These are phyloP conservation scores for Chaetomium strumarium DNA, from an alignment of 2,329 filamentous ascomycete species.

Conservation along the genomic window DNA sequence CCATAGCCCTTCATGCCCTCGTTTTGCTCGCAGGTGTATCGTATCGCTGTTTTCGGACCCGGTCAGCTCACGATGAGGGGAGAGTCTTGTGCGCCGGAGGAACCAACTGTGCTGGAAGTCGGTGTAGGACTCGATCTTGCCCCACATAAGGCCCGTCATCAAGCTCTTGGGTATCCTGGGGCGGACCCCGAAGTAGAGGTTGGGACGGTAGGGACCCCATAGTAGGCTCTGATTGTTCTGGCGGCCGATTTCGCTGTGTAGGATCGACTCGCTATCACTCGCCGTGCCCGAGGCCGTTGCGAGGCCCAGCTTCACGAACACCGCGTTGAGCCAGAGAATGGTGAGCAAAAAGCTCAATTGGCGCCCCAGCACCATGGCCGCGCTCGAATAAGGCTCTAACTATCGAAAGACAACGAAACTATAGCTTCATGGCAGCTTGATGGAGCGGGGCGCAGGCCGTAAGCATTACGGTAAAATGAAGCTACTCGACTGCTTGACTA, in stretches of 20 bases:
- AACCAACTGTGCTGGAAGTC: constrained; percentile 69
- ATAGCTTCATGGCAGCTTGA: constrained; percentile 7
- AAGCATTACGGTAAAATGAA: neutral
- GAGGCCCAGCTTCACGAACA: constrained; percentile 13
- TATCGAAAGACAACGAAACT: neutral
- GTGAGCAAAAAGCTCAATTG: constrained; percentile 27
- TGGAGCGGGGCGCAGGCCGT: neutral
- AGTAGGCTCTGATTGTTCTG: constrained; percentile 76
- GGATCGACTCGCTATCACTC: constrained; percentile 32
- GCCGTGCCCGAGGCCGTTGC: neutral
- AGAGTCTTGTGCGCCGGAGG: neutral
- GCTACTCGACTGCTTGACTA: neutral
- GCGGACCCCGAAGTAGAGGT: constrained; percentile 86
- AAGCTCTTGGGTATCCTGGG: constrained; percentile 76
- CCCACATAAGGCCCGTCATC: constrained; percentile 82
- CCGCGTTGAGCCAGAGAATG: constrained; percentile 21
- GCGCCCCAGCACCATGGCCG: constrained; percentile 17
- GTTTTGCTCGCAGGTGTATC: constrained; percentile 93
- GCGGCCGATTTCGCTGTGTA: constrained; percentile 45
- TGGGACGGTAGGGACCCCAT: constrained; percentile 93
- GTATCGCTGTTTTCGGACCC: constrained; percentile 54
- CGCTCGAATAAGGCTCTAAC: constrained; percentile 2
- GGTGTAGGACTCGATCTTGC: constrained; percentile 71
- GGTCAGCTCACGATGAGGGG: neutral
- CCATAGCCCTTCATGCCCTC: constrained; percentile 93